Percentiles rank a stretch among this genome's conserved stretches.
Conservation (phyloP, 495 filamentous ascomycete genomes). For the Aspergillus haitiensis region DNA sequence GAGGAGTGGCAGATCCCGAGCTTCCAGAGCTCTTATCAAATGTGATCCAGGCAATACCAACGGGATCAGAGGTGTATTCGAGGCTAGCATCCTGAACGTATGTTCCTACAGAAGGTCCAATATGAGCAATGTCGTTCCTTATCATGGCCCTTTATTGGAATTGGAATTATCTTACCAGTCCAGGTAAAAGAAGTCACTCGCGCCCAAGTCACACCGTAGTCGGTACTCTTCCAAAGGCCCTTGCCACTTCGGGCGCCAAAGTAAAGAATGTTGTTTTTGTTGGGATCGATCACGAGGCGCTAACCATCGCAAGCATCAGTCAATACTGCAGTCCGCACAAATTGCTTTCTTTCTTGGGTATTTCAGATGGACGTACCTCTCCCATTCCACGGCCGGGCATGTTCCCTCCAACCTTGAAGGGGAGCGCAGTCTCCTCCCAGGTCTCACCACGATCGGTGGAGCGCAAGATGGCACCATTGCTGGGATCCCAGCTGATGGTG, state of each 20-base stretch:
- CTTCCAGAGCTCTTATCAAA: slow-evolving; percentile 19
- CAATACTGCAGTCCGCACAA: not conserved
- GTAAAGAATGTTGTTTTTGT: slow-evolving; percentile 19
- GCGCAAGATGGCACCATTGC: slow-evolving; percentile 18
- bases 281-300: slow-evolving; percentile 17
- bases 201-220: slow-evolving; percentile 19
- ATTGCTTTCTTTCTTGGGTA: too few relatives aligned
- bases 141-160: not conserved
- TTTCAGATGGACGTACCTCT: slow-evolving; percentile 9
- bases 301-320: not conserved
- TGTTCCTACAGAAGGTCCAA: slow-evolving; percentile 1
- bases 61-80: slow-evolving; percentile 11
- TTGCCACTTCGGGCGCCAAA: slow-evolving; percentile 18
- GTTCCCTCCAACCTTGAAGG: slow-evolving; percentile 23
- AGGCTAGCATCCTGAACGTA: slow-evolving; percentile 18
- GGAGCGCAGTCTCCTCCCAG: slow-evolving; percentile 16
- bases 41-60: slow-evolving; percentile 22
- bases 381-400: slow-evolving; percentile 24
- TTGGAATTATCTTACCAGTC: slow-evolving; percentile 4
- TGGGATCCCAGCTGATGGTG: slow-evolving; percentile 21
- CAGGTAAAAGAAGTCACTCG: slow-evolving; percentile 18
- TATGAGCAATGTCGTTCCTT: not conserved
- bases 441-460: slow-evolving; percentile 21
- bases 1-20: slow-evolving; percentile 13
- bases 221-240: slow-evolving; percentile 18